Evolutionary conservation across 2,329 filamentous ascomycete genomes (phyloP).

Genomic region (Tympanopsis confertula): DNA sequence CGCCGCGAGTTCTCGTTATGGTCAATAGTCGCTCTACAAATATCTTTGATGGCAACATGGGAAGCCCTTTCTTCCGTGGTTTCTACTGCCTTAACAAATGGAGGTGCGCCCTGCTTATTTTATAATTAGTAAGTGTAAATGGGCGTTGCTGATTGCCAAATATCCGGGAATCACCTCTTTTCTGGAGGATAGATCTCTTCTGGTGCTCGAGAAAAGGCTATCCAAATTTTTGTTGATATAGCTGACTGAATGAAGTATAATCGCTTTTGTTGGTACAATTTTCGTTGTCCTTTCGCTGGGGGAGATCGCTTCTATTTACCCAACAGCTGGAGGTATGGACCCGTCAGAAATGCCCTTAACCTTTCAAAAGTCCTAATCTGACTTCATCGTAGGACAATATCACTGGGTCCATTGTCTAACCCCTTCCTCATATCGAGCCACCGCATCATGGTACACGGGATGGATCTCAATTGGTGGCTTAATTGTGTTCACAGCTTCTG

Average conservation of each 20-base stretch:
- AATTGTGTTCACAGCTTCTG: slow-evolving; percentile 30
- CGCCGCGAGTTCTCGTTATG: slow-evolving; percentile 23
- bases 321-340: slow-evolving; percentile 15
- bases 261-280: slow-evolving; percentile 25
- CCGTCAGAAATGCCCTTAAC: slow-evolving; percentile 2
- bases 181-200: background rate
- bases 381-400: slow-evolving; percentile 21
- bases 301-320: slow-evolving; percentile 24
- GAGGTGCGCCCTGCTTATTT: slow-evolving; percentile 31
- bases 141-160: background rate
- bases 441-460: slow-evolving; percentile 26
- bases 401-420: slow-evolving; percentile 30
- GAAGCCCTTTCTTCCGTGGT: slow-evolving; percentile 34
- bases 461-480: slow-evolving; percentile 34
- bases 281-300: slow-evolving; percentile 24
- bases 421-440: slow-evolving; percentile 16
- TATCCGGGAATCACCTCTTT: background rate
- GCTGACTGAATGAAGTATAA: too few species aligned
- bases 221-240: too few species aligned
- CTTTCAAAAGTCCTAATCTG: background rate
- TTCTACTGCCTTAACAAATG: slow-evolving; percentile 26
- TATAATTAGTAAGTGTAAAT: slow-evolving; percentile 29
- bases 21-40: slow-evolving; percentile 27
- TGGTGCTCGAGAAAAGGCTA: background rate
- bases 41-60: slow-evolving; percentile 39